A percentile compares a stretch with the other conserved stretches of the same genome.
Conservation (phyloP, 805 yeast genomes). For the Dipodascus albidus region DNA sequence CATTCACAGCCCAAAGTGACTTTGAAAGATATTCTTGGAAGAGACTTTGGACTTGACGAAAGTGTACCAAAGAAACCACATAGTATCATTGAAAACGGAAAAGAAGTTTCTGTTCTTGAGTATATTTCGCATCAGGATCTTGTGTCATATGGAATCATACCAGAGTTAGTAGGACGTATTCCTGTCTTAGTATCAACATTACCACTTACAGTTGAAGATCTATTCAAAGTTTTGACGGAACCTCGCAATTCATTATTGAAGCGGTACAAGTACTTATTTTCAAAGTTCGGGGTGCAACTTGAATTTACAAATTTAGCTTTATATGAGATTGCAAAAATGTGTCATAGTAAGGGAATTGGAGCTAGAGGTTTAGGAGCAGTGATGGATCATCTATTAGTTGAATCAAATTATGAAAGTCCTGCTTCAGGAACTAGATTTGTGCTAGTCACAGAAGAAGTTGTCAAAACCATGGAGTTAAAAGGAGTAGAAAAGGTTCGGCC, state of each 20-base stretch:
- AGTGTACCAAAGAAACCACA: neutral
- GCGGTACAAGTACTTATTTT: slow-evolving; percentile 44
- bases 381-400: slow-evolving; percentile 39
- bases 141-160: slow-evolving; percentile 42
- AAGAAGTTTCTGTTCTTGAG: slow-evolving; percentile 32
- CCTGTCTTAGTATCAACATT: slow-evolving; percentile 42
- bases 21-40: neutral
- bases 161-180: slow-evolving; percentile 48
- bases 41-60: neutral
- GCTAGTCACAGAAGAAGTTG: slow-evolving; percentile 35
- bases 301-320: slow-evolving; percentile 40
- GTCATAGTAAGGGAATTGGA: slow-evolving; percentile 45
- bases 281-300: slow-evolving; percentile 40
- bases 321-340: slow-evolving; percentile 35
- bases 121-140: slow-evolving; percentile 40
- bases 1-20: slow-evolving; percentile 6
- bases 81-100: slow-evolving; percentile 26
- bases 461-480: slow-evolving; percentile 28
- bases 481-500: slow-evolving; percentile 28
- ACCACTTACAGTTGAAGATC: slow-evolving; percentile 34
- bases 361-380: slow-evolving; percentile 49
- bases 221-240: slow-evolving; percentile 39
- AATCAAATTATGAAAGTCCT: slow-evolving; percentile 48
- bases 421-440: slow-evolving; percentile 44
- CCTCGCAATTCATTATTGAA: slow-evolving; percentile 44